Conservation (phyloP, 1,284 basidiomycete species). For the Dichomitus squalens region DNA sequence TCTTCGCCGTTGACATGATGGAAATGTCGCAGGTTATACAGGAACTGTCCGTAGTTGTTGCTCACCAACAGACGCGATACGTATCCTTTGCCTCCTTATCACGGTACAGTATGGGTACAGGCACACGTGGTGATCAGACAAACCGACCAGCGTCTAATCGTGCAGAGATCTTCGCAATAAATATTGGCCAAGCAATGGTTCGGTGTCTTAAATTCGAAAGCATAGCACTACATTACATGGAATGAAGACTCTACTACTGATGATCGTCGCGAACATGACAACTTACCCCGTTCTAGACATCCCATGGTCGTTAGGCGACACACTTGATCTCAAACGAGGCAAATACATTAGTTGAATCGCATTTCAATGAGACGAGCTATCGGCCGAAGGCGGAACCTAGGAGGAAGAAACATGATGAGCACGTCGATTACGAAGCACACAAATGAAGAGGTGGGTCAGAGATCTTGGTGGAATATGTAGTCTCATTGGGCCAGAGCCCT, state of each 20-base stretch:
- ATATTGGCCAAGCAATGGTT: too few species aligned
- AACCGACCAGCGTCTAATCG: not conserved
- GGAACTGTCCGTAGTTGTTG: too few species aligned
- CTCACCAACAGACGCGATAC: too few species aligned
- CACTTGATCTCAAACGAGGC: too few species aligned
- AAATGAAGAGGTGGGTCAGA: slow-evolving; percentile 50
- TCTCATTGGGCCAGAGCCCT: slow-evolving; percentile 72
- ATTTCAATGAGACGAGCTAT: too few species aligned
- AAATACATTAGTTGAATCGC: too few species aligned
- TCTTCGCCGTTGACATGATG: not conserved
- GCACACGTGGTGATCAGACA: slow-evolving; percentile 3
- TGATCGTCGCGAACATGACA: too few species aligned
- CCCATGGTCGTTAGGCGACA: too few species aligned
- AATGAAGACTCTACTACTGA: too few species aligned
- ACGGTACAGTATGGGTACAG: not conserved
- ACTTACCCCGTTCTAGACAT: too few species aligned
- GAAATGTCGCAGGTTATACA: not conserved
- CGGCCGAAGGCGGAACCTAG: not conserved
- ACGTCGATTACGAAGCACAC: not conserved
- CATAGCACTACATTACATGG: too few species aligned
- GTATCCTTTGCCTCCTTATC: not conserved
- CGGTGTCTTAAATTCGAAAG: too few species aligned
- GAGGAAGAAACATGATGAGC: not conserved
- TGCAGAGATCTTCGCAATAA: not conserved
- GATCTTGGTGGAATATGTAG: slow-evolving; percentile 74